Conservation (phyloP, 1,284 basidiomycete genomes). For the Mycosarcoma maydis region DNA sequence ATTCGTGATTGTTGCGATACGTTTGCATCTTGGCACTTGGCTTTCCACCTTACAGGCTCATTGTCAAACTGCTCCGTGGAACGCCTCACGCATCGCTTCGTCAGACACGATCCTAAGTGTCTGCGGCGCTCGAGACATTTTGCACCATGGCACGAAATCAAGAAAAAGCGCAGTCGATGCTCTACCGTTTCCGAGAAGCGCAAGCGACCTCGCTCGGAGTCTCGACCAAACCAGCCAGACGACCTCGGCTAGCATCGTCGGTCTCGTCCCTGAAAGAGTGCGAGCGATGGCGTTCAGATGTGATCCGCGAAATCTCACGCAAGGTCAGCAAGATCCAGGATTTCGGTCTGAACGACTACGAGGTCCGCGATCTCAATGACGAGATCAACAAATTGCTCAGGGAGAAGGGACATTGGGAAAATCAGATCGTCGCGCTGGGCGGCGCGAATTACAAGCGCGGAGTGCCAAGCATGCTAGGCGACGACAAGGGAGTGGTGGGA, state of each 20-base stretch:
- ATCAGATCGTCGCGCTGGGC: conserved; percentile 91
- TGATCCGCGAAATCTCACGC: conserved; percentile 89
- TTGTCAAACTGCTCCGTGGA: too few species aligned
- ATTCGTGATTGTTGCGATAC: too few species aligned
- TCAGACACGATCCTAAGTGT: too few species aligned
- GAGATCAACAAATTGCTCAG: conserved; percentile 96
- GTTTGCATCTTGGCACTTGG: too few species aligned
- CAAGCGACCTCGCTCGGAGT: conserved; percentile 94
- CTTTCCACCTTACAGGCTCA: too few species aligned
- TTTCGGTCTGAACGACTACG: conserved; percentile 90
- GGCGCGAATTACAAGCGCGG: conserved; percentile 95
- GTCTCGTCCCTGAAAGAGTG: conserved; percentile 92
- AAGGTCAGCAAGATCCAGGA: conserved; percentile 99
- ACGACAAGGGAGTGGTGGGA: conserved; percentile 88
- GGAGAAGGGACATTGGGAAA: conserved; percentile 97
- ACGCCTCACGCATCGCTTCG: too few species aligned
- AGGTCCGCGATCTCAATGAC: conserved; percentile 94
- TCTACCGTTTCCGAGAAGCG: conserved; percentile 96
- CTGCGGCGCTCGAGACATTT: background rate
- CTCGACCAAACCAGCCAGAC: conserved; percentile 76
- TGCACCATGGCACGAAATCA: conserved; percentile 63
- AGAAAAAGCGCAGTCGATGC: conserved; percentile 77
- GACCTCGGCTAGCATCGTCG: conserved; percentile 87
- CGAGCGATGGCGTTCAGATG: conserved; percentile 94
- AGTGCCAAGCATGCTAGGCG: conserved; percentile 86